Conservation (phyloP, 768 basidiomycete species). For the Auricularia auricula-judae region DNA sequence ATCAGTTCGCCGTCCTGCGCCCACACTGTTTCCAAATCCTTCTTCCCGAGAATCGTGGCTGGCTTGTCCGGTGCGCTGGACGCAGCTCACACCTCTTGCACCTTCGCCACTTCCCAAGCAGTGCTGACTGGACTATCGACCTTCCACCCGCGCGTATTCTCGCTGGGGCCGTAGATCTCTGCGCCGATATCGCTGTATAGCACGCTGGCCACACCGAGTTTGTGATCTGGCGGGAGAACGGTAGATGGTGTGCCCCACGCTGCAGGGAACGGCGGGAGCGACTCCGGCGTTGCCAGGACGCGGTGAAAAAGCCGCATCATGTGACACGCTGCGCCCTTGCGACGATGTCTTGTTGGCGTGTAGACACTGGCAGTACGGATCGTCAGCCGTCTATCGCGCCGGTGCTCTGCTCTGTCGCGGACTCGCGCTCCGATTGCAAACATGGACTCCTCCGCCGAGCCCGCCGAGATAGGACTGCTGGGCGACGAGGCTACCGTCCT, state of each 20-base stretch:
- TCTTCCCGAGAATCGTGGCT: constrained; percentile 24
- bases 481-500: too few relatives aligned
- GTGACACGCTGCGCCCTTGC: constrained; percentile 45
- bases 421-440: constrained; percentile 27
- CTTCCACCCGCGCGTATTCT: constrained; percentile 36
- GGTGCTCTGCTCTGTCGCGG: too few relatives aligned
- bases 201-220: constrained; percentile 34
- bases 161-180: constrained; percentile 32
- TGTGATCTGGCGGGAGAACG: constrained; percentile 17
- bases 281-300: constrained; percentile 27
- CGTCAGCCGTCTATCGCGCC: too few relatives aligned
- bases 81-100: neutral
- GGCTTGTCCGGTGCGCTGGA: neutral
- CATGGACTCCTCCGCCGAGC: constrained; percentile 69
- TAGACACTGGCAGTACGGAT: constrained; percentile 43
- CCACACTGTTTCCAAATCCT: constrained; percentile 28
- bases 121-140: constrained; percentile 26
- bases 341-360: constrained; percentile 37
- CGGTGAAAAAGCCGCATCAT: constrained; percentile 59
- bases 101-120: constrained; percentile 24
- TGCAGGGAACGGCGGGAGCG: constrained; percentile 26
- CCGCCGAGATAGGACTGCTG: constrained; percentile 54
- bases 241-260: constrained; percentile 34
- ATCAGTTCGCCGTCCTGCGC: constrained; percentile 29
- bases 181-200: constrained; percentile 46